Evolutionary conservation across 2,329 filamentous ascomycete genomes (phyloP), one percentile per base, ranked within the genome.

Genomic region (Alternaria burnsii): DNA sequence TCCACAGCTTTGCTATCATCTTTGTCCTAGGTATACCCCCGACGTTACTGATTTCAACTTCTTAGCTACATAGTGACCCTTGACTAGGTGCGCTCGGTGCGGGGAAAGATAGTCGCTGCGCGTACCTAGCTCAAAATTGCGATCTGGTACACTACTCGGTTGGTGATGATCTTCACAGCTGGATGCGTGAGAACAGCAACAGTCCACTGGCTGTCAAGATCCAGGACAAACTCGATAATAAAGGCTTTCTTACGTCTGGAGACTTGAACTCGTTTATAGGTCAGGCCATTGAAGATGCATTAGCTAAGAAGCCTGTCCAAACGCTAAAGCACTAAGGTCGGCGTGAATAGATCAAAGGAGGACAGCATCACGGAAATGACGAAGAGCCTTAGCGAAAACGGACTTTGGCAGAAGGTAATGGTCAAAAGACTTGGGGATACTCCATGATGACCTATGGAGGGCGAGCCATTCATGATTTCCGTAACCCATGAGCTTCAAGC

Each of bases 161-260:
- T 18, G 38, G 54, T 7, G 46, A 51, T 22, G 26, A 8, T 40
- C 20, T 56, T 18, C 54, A 46, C 20, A 56, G 46, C 46, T 56
- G 46, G 54, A 51, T 56, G 46, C 44, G 28, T 20, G 20, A 50
- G 18, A 43, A 56, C 3, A 14, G 7, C 14, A 32, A 43, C 10
- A n/a, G 46, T 7, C 36, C 54, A 9, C 46, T 57, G 18, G 38
- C 54, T 28, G 38, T 52, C 11, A 52, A 3, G 8, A 57, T 57
- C 38, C 54, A 52, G 34, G 46, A 57, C n/a, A 57, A 57, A 41
- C 46, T 57, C 3, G 38, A 52, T 4, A 57, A 57, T 2, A 46
- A 57, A n/a, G 54, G 54, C 20, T 52, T 57, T 16, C 4, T 57
- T 4, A 52, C 54, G 2, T 52, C 54, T 0, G 28, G 52, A 47